Evolutionary conservation across 495 filamentous ascomycete genomes (phyloP).

Genomic region (Aspergillus ostianus): DNA sequence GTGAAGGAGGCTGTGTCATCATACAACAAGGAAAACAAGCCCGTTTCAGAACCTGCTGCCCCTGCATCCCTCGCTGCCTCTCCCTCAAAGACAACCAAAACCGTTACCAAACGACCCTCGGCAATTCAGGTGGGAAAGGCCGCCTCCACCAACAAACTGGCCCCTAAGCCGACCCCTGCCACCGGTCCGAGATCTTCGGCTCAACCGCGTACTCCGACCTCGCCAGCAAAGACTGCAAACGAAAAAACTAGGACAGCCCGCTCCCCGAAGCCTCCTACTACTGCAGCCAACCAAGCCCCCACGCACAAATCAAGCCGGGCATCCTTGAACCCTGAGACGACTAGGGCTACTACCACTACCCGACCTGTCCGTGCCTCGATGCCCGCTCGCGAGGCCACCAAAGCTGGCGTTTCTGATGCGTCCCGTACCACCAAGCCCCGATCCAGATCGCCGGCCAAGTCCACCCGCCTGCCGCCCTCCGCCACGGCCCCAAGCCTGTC

Average conservation of each 20-base stretch:
- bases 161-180: constrained; percentile 23
- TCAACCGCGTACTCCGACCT: constrained; percentile 24
- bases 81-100: constrained; percentile 28
- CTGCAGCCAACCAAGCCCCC: constrained; percentile 30
- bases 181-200: constrained; percentile 14
- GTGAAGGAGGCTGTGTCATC: constrained; percentile 6
- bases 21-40: constrained; percentile 19
- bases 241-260: constrained; percentile 20
- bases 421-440: constrained; percentile 50
- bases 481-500: constrained; percentile 63
- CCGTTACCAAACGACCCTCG: constrained; percentile 41
- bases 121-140: constrained; percentile 39
- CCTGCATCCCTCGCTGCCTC: constrained; percentile 19
- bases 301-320: constrained; percentile 35
- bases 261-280: constrained; percentile 17
- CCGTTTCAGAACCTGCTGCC: constrained; percentile 4
- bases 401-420: constrained; percentile 22
- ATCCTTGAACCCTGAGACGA: constrained; percentile 29
- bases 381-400: constrained; percentile 30
- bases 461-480: constrained; percentile 59
- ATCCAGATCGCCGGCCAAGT: constrained; percentile 63
- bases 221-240: constrained; percentile 19
- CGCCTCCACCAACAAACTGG: constrained; percentile 25
- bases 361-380: constrained; percentile 33
- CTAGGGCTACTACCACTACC: constrained; percentile 28